phyloP scores from a whole-genome alignment of 1,284 basidiomycete species.

The Naganishia cerealis region DNA sequence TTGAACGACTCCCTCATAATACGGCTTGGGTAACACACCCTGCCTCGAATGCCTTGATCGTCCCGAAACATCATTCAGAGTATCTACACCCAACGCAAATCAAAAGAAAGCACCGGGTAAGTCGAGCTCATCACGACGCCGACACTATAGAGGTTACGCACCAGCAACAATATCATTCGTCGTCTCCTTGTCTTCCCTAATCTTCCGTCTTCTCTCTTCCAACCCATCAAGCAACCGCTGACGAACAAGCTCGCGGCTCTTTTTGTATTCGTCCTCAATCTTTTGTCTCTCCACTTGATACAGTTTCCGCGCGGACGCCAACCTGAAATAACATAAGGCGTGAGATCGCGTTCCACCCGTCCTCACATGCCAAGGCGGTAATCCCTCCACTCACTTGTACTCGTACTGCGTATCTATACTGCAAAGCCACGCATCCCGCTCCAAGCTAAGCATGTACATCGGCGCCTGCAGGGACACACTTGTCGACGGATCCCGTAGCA shows the following conservation, averaged over 20 bases:
- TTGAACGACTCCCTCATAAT: constrained; percentile 20
- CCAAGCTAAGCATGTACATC: constrained; percentile 55
- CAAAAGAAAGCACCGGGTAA: background rate
- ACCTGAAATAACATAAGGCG: constrained; percentile 1
- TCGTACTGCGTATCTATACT: constrained; percentile 55
- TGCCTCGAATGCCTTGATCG: constrained; percentile 6
- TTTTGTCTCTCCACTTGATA: constrained; percentile 57
- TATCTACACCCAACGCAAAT: constrained; percentile 38
- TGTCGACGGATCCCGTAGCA: constrained; percentile 54
- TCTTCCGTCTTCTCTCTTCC: constrained; percentile 56
- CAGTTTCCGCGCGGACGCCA: constrained; percentile 43
- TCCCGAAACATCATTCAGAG: constrained; percentile 43
- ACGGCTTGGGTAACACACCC: background rate
- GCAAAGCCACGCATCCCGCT: constrained; percentile 56
- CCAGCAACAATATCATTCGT: constrained; percentile 55
- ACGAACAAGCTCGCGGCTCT: constrained; percentile 51
- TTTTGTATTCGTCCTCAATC: constrained; percentile 57
- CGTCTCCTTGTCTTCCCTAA: constrained; percentile 59
- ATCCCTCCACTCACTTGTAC: constrained; percentile 50
- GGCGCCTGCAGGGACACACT: constrained; percentile 55
- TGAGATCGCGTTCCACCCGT: background rate
- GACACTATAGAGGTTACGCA: constrained; percentile 40
- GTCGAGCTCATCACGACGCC: background rate
- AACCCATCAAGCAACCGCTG: constrained; percentile 55
- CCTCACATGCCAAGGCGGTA: too few species aligned